A percentile compares a stretch with the other conserved stretches of the same genome.
phyloP scores from a whole-genome alignment of 179 eudicot genomes.

The Dionaea muscipula region DNA sequence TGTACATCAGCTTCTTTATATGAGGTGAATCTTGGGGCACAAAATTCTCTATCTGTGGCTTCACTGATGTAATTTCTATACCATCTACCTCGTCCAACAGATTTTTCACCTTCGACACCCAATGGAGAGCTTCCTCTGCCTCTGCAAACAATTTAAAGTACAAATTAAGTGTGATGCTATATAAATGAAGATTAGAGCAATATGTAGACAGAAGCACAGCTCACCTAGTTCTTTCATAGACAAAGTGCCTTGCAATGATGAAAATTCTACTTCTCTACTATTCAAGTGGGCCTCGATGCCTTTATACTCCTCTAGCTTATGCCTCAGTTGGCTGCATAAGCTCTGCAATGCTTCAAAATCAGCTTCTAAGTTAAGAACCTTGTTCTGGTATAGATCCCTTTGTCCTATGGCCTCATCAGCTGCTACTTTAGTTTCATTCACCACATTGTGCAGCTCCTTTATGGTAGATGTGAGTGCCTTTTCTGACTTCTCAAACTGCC shows the following conservation, averaged over 20 bases:
- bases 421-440: slow-evolving; percentile 26
- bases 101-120: slow-evolving; percentile 40
- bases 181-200: background rate
- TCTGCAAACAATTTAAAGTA: slow-evolving; percentile 44
- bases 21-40: slow-evolving; percentile 35
- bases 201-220: background rate
- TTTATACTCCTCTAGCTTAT: slow-evolving; percentile 38
- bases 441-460: slow-evolving; percentile 8
- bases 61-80: slow-evolving; percentile 34
- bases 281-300: slow-evolving; percentile 31
- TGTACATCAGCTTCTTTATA: slow-evolving; percentile 49
- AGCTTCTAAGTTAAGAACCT: slow-evolving; percentile 46
- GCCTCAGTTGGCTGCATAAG: slow-evolving; percentile 37
- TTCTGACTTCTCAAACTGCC: slow-evolving; percentile 30
- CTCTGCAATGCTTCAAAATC: slow-evolving; percentile 41
- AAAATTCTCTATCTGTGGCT: slow-evolving; percentile 20
- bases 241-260: slow-evolving; percentile 26
- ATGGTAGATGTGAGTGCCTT: slow-evolving; percentile 18
- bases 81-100: slow-evolving; percentile 44
- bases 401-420: slow-evolving; percentile 37
- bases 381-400: slow-evolving; percentile 30
- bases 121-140: slow-evolving; percentile 28
- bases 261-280: slow-evolving; percentile 48
- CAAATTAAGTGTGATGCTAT: slow-evolving; percentile 11
- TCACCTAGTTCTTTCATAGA: slow-evolving; percentile 40